phyloP scores from a whole-genome alignment of 768 basidiomycete species.

The Phaeotremella fagi region DNA sequence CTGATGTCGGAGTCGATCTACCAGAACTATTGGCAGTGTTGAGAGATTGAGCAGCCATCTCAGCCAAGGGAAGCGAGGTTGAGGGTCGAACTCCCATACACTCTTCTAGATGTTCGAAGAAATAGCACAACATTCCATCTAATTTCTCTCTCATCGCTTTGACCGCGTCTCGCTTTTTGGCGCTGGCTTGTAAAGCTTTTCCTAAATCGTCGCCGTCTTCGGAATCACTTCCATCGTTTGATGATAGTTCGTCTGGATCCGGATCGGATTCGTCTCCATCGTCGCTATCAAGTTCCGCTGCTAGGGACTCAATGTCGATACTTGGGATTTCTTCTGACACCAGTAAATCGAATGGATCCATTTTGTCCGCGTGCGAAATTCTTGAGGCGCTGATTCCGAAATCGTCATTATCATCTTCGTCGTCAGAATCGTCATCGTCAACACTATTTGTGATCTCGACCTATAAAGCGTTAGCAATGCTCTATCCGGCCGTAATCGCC shows the following conservation, averaged over 20 bases:
- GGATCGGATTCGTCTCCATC: slow-evolving; percentile 58
- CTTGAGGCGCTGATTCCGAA: slow-evolving; percentile 13
- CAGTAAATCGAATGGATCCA: slow-evolving; percentile 72
- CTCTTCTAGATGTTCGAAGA: slow-evolving; percentile 78
- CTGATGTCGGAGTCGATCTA: slow-evolving; percentile 31
- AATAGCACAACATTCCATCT: slow-evolving; percentile 74
- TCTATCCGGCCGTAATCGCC: background rate
- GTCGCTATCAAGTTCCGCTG: slow-evolving; percentile 70
- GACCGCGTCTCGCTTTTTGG: slow-evolving; percentile 45
- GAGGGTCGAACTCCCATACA: slow-evolving; percentile 32
- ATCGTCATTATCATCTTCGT: slow-evolving; percentile 36
- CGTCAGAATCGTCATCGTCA: slow-evolving; percentile 74
- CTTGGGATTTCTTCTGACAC: slow-evolving; percentile 38
- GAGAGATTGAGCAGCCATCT: slow-evolving; percentile 29
- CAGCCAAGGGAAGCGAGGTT: slow-evolving; percentile 16
- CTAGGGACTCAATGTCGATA: slow-evolving; percentile 23
- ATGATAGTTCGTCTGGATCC: slow-evolving; percentile 39
- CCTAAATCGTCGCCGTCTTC: slow-evolving; percentile 28
- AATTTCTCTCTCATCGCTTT: slow-evolving; percentile 84
- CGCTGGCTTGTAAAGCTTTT: slow-evolving; percentile 22
- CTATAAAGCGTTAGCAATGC: slow-evolving; percentile 49
- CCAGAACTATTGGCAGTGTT: slow-evolving; percentile 20
- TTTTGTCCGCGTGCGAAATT: slow-evolving; percentile 47
- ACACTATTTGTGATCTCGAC: slow-evolving; percentile 96
- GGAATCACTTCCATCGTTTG: slow-evolving; percentile 29